Evolutionary conservation across 495 filamentous ascomycete genomes (phyloP).

Genomic region (Glutinoglossum americanum): DNA sequence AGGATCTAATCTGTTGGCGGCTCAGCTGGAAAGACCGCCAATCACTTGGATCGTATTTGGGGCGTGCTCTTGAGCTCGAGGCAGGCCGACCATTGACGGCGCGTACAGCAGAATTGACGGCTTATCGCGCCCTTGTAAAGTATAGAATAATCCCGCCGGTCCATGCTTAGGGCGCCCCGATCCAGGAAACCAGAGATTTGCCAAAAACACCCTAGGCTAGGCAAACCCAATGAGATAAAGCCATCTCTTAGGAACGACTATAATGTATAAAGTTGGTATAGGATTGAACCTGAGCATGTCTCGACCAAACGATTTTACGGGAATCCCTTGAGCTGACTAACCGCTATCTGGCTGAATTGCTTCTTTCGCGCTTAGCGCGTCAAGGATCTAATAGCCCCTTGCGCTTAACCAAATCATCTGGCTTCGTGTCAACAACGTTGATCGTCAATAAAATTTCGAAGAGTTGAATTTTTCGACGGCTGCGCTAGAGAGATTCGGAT

Average conservation of each 20-base stretch:
- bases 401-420: not conserved
- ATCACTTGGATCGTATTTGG: not conserved
- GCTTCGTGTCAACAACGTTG: constrained; percentile 3
- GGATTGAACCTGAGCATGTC: no score
- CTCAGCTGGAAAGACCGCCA: no score
- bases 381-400: not conserved
- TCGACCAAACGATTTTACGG: not conserved
- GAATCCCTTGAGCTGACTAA: not conserved
- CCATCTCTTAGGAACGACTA: not conserved
- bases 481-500: not conserved
- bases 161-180: not conserved
- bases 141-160: not conserved
- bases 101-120: not conserved
- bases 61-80: not conserved
- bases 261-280: not conserved
- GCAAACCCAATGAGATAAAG: not conserved
- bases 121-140: not conserved
- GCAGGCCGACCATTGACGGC: not conserved
- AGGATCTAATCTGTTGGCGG: no score
- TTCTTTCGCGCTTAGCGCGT: not conserved
- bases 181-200: no score
- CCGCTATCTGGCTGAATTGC: not conserved
- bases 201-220: no score
- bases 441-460: not conserved
- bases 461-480: not conserved